phyloP scores from a whole-genome alignment of 352 stramenopile genomes.

The Phytophthora macrochlamydospora region DNA sequence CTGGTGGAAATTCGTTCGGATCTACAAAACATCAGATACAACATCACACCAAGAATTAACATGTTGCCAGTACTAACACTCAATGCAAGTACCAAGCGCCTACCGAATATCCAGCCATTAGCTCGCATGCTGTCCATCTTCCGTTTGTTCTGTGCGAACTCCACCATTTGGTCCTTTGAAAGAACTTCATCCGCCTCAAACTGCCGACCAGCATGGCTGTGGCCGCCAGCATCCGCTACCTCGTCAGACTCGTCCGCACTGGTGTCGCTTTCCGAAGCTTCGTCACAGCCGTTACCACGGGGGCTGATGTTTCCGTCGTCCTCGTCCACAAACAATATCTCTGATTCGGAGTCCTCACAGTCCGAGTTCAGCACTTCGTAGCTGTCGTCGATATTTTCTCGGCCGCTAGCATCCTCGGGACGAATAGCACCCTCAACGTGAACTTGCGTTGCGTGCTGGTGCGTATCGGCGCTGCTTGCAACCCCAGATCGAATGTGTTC shows the following conservation, averaged over 20 bases:
- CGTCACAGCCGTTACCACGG: too few relatives aligned
- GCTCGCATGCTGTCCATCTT: conserved; percentile 3
- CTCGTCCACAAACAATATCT: conserved; percentile 8
- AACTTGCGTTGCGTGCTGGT: too few relatives aligned
- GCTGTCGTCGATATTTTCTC: neutral
- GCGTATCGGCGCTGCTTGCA: too few relatives aligned
- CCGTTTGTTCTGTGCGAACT: neutral
- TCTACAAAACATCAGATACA: conserved; percentile 9
- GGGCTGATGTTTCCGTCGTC: conserved; percentile 4
- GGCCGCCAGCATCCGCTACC: neutral
- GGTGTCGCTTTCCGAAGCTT: too few relatives aligned
- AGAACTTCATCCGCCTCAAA: neutral
- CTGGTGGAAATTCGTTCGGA: neutral
- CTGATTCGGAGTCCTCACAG: conserved; percentile 7
- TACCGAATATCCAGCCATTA: too few relatives aligned
- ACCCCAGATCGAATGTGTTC: too few relatives aligned
- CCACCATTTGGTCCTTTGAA: conserved; percentile 3
- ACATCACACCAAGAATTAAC: neutral
- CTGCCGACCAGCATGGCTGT: neutral
- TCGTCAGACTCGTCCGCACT: neutral
- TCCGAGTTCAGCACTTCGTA: conserved; percentile 10
- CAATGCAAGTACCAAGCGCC: conserved; percentile 9
- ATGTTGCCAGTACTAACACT: conserved; percentile 12
- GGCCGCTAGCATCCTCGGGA: neutral
- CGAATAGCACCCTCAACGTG: too few relatives aligned